Conservation (phyloP, 23 red algal species). For the Gracilaria vermiculophylla region DNA sequence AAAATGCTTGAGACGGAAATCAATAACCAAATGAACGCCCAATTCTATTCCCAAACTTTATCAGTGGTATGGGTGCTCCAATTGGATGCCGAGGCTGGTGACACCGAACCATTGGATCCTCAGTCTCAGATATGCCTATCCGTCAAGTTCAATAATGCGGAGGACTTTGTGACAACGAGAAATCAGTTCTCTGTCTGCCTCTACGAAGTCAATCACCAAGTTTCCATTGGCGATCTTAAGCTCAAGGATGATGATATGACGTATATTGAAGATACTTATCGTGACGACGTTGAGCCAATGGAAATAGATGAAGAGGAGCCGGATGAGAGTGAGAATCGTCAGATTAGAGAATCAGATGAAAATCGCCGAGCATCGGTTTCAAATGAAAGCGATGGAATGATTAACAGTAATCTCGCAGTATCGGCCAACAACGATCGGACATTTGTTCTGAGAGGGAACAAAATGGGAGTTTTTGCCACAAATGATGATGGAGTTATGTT, state of each 20-base stretch:
- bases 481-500: conserved; percentile 54
- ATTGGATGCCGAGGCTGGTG: conserved; percentile 12
- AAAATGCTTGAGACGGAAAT: conserved; percentile 50
- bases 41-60: conserved; percentile 51
- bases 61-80: conserved; percentile 72
- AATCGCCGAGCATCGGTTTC: conserved; percentile 17
- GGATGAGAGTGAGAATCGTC: conserved; percentile 28
- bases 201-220: conserved; percentile 68
- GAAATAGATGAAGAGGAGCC: conserved; percentile 69
- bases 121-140: conserved; percentile 40
- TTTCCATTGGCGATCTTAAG: conserved; percentile 51
- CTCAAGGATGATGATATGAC: conserved; percentile 57
- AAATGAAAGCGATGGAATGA: conserved; percentile 51
- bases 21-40: conserved; percentile 54
- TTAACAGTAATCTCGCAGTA: conserved; percentile 67
- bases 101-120: not conserved
- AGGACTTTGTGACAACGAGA: conserved; percentile 56
- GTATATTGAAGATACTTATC: conserved; percentile 62
- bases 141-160: conserved; percentile 35
- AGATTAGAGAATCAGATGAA: conserved; percentile 12
- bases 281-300: conserved; percentile 74
- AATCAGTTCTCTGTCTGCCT: conserved; percentile 69
- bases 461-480: conserved; percentile 76
- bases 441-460: conserved; percentile 77
- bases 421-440: conserved; percentile 66